phyloP scores from a whole-genome alignment of 768 basidiomycete species.

The Glaciozyma antarctica region DNA sequence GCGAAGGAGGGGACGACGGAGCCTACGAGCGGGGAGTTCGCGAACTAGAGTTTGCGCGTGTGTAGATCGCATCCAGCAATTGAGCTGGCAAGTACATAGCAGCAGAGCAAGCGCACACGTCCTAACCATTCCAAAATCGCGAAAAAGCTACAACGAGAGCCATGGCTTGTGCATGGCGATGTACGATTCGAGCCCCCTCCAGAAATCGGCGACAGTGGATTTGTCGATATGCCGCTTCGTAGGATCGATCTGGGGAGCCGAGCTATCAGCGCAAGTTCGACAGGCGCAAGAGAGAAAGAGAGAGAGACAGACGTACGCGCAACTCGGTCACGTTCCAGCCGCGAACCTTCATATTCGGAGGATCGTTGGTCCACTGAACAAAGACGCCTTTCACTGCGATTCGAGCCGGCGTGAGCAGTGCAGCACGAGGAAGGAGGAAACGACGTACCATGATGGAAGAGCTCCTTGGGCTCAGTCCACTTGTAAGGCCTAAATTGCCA shows the following conservation, averaged over 20 bases:
- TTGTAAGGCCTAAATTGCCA: constrained; percentile 98
- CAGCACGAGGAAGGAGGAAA: background rate
- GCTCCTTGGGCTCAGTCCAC: constrained; percentile 81
- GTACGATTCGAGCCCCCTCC: constrained; percentile 85
- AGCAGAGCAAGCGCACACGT: no score
- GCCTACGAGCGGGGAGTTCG: constrained; percentile 17
- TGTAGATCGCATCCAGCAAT: no score
- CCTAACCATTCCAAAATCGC: no score
- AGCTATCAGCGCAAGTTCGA: background rate
- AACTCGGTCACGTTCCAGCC: constrained; percentile 97
- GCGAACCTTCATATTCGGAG: constrained; percentile 74
- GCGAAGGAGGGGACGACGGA: constrained; percentile 30
- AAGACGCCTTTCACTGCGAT: constrained; percentile 82
- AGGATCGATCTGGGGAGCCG: constrained; percentile 63
- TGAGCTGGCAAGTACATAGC: no score
- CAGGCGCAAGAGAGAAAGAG: background rate
- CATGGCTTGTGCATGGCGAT: constrained; percentile 63
- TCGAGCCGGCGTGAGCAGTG: background rate
- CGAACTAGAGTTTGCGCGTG: no score
- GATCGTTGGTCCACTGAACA: constrained; percentile 88
- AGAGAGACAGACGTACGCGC: constrained; percentile 51
- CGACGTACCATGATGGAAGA: constrained; percentile 80
- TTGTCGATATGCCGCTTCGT: constrained; percentile 86
- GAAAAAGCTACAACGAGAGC: background rate
- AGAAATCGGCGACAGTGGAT: constrained; percentile 87